A percentile compares a stretch with the other conserved stretches of the same genome.
These are phyloP conservation scores for Paramecium primaurelia DNA, from an alignment of 73 alveolate genomes.

Conservation along the genomic window DNA sequence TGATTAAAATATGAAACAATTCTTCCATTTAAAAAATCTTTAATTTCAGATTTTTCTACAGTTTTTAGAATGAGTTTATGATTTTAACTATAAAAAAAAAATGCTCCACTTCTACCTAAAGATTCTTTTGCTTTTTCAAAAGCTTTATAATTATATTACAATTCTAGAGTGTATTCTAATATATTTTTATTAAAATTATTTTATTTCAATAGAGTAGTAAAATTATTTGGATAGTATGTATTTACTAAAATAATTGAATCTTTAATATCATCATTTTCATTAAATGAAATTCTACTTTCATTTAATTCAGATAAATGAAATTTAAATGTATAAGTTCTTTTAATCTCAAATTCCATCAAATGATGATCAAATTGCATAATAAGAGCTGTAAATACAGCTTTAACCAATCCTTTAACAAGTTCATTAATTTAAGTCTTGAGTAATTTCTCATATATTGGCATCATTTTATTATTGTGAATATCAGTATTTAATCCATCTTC, in stretches of 20 bases:
- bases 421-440: not conserved
- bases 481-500: not conserved
- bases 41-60: not conserved
- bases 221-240: not conserved
- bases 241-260: not conserved
- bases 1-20: not conserved
- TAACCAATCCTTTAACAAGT: not conserved
- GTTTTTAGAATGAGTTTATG: not conserved
- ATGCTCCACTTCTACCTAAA: slow-evolving; percentile 31
- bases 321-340: slow-evolving; percentile 23
- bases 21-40: not conserved
- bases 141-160: not conserved
- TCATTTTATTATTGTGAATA: not conserved
- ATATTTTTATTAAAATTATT: not conserved
- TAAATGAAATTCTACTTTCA: not conserved
- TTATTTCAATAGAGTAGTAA: not conserved
- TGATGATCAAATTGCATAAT: not conserved
- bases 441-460: not conserved
- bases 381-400: not conserved
- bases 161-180: not conserved
- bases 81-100: slow-evolving; percentile 2
- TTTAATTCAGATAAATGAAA: not conserved
- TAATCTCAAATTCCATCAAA: not conserved
- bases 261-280: not conserved
- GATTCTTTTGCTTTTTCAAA: not conserved